phyloP scores from a whole-genome alignment of 1,284 basidiomycete species.

The Kwoniella shivajii region DNA sequence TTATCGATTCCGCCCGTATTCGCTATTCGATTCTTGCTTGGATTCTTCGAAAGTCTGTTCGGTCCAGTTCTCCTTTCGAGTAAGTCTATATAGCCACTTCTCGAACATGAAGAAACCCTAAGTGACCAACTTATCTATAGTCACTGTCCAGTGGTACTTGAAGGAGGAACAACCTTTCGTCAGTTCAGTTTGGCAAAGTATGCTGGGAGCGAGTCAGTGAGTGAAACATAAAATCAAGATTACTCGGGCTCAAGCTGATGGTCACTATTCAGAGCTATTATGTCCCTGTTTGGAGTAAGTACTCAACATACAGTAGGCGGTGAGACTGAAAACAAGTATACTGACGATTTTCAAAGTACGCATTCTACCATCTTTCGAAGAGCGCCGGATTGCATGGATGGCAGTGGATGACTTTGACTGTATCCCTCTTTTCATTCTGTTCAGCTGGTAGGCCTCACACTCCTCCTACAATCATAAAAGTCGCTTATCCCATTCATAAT shows the following conservation, averaged over 20 bases:
- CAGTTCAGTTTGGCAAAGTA: constrained; percentile 21
- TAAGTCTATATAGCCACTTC: constrained; percentile 1
- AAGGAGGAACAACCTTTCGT: constrained; percentile 28
- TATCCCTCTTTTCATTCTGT: constrained; percentile 28
- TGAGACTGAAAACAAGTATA: too few species aligned
- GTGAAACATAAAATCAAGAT: background rate
- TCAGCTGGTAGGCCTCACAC: constrained; percentile 17
- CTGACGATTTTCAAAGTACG: constrained; percentile 13
- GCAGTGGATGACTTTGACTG: constrained; percentile 37
- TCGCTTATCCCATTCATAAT: background rate
- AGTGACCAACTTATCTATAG: constrained; percentile 8
- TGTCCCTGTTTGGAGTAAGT: constrained; percentile 9
- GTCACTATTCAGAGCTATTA: constrained; percentile 6
- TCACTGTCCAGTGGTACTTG: constrained; percentile 33
- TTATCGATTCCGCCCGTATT: constrained; percentile 64
- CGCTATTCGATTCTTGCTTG: constrained; percentile 31
- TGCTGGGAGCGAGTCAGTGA: constrained; percentile 18
- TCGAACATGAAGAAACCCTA: background rate
- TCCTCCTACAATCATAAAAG: background rate
- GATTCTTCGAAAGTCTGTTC: constrained; percentile 39
- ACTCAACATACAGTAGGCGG: too few species aligned
- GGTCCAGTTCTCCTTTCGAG: constrained; percentile 32
- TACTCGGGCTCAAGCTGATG: background rate
- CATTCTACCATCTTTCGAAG: constrained; percentile 30
- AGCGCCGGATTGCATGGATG: constrained; percentile 21